Base-by-base conservation (phyloP, 768 basidiomycete genomes). In the Lactarius psammicola region DNA sequence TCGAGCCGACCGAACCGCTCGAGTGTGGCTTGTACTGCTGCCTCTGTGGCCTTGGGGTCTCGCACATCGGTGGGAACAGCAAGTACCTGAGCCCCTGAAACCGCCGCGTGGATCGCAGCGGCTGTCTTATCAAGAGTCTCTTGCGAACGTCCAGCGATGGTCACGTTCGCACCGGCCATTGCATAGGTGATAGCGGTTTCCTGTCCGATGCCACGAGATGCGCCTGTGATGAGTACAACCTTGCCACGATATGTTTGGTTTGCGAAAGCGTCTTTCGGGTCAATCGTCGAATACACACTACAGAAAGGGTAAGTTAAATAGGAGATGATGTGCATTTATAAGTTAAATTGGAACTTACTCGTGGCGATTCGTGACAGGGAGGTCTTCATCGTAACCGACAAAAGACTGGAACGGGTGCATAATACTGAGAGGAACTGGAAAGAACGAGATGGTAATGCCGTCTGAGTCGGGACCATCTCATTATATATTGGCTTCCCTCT, bases 111-210 rank as follows among this genome's bases (percentile, higher is more conserved):
- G 30, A 66, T 38, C 26, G 59, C 63, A 6, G 23, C 63, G 1
- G 68, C 70, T 9, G 65, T 69, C 8, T 38, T 60, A 17, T 72
- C 60, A 53, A 71, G 63, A 18, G 57, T 34, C 3, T 33, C 36
- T n/a, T 31, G 26, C 2, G 54, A 38, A 23, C 59, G 69, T 17
- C 57, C 65, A n/a, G 33, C 31, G 36, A 71, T 53, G 36, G 67
- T 57, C 15, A 70, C 30, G 34, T 33, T 40, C 5, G 70, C 70
- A 7, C 70, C 66, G 7, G 64, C 49, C 23, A 46, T 31, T 11
- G 69, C 69, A 18, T 62, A 68, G 33, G 69, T 44, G 36, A 38
- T 38, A 5, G 65, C 57, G 15, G 59, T 56, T 28, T 54, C 69
- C 31, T 64, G 20, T 23, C 66, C 66, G 9, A 71, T 59, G n/a